Evolutionary conservation across 345 rosid genomes (phyloP).

Genomic region (Citrus maxima): DNA sequence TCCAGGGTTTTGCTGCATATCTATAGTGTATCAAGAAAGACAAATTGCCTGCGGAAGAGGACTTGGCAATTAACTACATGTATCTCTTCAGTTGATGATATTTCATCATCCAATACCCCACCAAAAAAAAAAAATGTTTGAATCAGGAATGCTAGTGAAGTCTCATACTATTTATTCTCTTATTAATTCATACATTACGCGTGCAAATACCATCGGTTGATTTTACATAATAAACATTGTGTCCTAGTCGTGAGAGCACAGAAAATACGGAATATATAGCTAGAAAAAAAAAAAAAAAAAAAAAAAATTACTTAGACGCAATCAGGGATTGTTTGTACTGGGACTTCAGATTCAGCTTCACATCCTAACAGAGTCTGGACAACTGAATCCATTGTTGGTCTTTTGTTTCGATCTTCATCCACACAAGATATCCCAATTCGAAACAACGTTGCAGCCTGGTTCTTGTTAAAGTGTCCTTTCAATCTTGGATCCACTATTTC

Average conservation of each 20-base stretch:
- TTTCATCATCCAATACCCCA: too few species aligned
- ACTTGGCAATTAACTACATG: too few species aligned
- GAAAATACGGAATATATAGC: not conserved
- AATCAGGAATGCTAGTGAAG: too few species aligned
- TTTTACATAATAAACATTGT: too few species aligned
- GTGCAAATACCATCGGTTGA: too few species aligned
- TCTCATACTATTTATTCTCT: too few species aligned
- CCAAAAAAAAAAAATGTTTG: too few species aligned
- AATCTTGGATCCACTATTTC: constrained; percentile 31
- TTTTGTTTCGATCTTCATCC: constrained; percentile 15
- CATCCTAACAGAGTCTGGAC: constrained; percentile 27
- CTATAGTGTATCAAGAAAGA: too few species aligned
- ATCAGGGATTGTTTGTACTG: not conserved
- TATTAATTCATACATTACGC: too few species aligned
- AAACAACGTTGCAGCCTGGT: constrained; percentile 23
- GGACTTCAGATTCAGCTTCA: not conserved
- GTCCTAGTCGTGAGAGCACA: not conserved
- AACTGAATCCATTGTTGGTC: constrained; percentile 39
- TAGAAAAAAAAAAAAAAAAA: not conserved
- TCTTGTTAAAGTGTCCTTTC: constrained; percentile 23
- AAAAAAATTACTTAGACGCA: not conserved
- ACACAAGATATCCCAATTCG: not conserved
- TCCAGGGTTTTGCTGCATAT: too few species aligned
- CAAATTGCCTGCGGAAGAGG: too few species aligned
- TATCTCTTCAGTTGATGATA: too few species aligned